Evolutionary conservation across 2,329 filamentous ascomycete genomes (phyloP).

Genomic region (Fusarium tupiense): DNA sequence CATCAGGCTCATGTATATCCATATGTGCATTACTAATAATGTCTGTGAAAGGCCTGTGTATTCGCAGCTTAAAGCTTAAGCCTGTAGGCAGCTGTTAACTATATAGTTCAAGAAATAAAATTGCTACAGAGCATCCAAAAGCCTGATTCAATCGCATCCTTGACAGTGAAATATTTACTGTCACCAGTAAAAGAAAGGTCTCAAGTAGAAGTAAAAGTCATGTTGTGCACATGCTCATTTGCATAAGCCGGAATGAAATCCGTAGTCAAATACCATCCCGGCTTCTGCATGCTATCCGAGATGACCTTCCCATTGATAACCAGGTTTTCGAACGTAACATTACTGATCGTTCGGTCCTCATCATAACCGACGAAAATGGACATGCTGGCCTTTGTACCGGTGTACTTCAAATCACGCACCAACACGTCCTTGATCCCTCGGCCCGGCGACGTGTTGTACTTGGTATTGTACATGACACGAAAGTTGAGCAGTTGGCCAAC

Average conservation of each 20-base stretch:
- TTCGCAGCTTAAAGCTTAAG: no score
- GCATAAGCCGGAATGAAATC: not conserved
- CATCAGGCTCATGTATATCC: not conserved
- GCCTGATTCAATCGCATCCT: not conserved
- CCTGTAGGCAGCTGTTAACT: no score
- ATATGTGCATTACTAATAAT: not conserved
- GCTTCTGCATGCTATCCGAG: not conserved
- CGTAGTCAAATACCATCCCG: not conserved
- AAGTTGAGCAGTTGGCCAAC: not conserved
- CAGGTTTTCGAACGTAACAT: not conserved
- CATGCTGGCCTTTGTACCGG: not conserved
- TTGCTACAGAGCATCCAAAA: no score
- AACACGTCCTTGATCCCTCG: not conserved
- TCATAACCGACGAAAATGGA: not conserved
- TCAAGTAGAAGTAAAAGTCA: not conserved
- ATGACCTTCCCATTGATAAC: not conserved
- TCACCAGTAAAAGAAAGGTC: rapidly evolving
- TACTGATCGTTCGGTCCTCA: not conserved
- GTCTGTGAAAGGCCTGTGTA: no score
- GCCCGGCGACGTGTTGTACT: not conserved
- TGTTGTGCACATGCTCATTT: not conserved
- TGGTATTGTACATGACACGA: not conserved
- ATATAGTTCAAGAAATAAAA: no score
- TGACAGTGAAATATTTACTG: not conserved
- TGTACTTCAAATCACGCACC: not conserved